Evolutionary conservation across 1,284 basidiomycete species (phyloP), one percentile per base, ranked within the genome.

Genomic region (Pseudozyma tsukubaensis): DNA sequence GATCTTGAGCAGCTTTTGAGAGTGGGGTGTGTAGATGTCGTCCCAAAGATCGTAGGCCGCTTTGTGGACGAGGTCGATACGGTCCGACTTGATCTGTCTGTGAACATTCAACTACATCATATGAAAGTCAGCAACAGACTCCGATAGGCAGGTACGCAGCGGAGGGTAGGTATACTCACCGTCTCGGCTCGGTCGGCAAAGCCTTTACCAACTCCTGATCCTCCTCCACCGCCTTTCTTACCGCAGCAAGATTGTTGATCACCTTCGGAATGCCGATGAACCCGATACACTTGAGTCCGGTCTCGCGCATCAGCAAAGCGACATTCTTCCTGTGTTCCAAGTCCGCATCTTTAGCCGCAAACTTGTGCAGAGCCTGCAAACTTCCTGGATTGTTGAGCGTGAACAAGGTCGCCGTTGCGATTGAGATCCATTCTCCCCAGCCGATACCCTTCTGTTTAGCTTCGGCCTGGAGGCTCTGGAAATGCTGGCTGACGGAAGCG

Each of bases 281-380:
- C 75, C 94, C 92, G 82, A 92, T 91, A 79, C 93, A 94, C 87
- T 99, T 98, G 83, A 99, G 85, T 5, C 94, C 94, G 10, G 92
- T 90, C 87, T 99, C 96, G 54, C 96, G 89, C 90, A 98, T 94
- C 77, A 94, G 85, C 90, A 91, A 73, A 2, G 92, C 93, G 77
- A 89, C 77, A 18, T 83, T 73, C 32, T 76, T 90, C 83, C 89
- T 88, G 71, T 91, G 87, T 56, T 89, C 88, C 54, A 88, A 87
- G 67, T 87, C 80, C 62, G 86, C 87, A 32, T 59, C 49, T 29
- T 59, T 54, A 6, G 91, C 89, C 50, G 89, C 89, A 83, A 92
- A 93, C 36, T 89, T 89, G 84, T 94, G 94, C 63, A 96, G 86
- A 69, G 91, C 89, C 18, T 90, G 91, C 44, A 96, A 86, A 19